Evolutionary conservation across 2,329 filamentous ascomycete genomes (phyloP), one percentile per base, ranked within the genome.

Genomic region (Sclerotinia spermophila): DNA sequence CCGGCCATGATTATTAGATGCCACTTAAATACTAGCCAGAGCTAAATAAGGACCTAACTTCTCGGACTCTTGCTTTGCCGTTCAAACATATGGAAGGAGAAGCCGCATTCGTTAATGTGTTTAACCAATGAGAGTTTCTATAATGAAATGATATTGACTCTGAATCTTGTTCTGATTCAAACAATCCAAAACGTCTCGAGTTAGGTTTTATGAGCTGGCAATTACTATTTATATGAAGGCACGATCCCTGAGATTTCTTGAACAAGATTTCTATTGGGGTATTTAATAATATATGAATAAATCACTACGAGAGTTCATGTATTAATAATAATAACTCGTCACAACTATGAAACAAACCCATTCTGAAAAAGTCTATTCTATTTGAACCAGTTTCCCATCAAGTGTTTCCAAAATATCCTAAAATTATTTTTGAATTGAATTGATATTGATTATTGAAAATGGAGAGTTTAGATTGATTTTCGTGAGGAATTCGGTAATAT

Each of bases 41-140:
- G n/a, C n/a, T n/a, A n/a, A 13, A 53, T 27, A 53, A 53, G 61
- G 24, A 24, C 35, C 61, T 65, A 65, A 53, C 33, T 33, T 51
- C 61, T 65, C 62, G 62, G 62, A 53, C 33, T 24, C 33, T 65
- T 51, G 33, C 45, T 53, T 65, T 65, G 62, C 62, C 62, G 62
- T 51, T 65, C 62, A 53, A 21, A 27, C 38, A 53, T 15, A 38
- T 53, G 61, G 61, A 40, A 65, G 45, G 45, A 40, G 33, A 65
- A 65, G 62, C 62, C 62, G 62, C 62, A 40, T 65, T n/a, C 45
- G n/a, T 51, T 30, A 17, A 40, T 15, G 24, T 24, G n/a, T 40
- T 53, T 30, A 19, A n/a, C 62, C 45, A 65, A 65, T 65, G 38
- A 40, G 24, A 33, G n/a, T 53, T 30, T 40, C n/a, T 53, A 53